Conservation (phyloP, 2,329 filamentous ascomycete genomes). For the Neofusicoccum kwambonambiense region DNA sequence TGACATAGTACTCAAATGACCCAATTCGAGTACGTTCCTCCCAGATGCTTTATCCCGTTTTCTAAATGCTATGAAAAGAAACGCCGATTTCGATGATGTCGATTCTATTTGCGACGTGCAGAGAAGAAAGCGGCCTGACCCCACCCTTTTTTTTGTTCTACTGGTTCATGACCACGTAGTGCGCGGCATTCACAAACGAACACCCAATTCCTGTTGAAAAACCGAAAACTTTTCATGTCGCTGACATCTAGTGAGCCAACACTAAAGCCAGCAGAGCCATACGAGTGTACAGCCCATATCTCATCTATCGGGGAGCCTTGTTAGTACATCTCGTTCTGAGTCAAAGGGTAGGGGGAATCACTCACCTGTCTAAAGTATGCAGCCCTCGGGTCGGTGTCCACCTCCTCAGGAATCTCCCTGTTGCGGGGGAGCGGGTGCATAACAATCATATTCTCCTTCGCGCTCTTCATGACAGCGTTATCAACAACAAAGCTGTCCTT, state of each 20-base stretch:
- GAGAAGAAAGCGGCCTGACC: not conserved
- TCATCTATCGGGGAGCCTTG: conserved; percentile 64
- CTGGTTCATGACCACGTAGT: not conserved
- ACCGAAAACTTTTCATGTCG: not conserved
- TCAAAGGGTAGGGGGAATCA: conserved; percentile 24
- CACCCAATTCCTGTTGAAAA: not conserved
- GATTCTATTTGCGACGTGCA: not conserved
- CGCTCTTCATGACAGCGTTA: conserved; percentile 83
- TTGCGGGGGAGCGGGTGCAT: conserved; percentile 95
- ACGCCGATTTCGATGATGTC: conserved; percentile 1
- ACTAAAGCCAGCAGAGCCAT: conserved; percentile 96
- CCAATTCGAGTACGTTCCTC: conserved; percentile 10
- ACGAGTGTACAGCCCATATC: conserved; percentile 94
- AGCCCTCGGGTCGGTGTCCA: conserved; percentile 94
- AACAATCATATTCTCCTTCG: conserved; percentile 90
- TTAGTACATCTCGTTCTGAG: conserved; percentile 40
- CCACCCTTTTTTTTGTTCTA: not conserved
- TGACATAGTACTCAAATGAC: conserved; percentile 11
- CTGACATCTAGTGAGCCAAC: conserved; percentile 57
- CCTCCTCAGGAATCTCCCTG: conserved; percentile 88
- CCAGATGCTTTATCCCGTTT: conserved; percentile 9
- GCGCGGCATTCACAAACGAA: conserved; percentile 1
- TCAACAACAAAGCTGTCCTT: conserved; percentile 89
- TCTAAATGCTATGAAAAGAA: conserved; percentile 10
- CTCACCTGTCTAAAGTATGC: conserved; percentile 99